These are phyloP conservation scores for Pythium biforme DNA, from an alignment of 352 stramenopile genomes.

Conservation along the genomic window DNA sequence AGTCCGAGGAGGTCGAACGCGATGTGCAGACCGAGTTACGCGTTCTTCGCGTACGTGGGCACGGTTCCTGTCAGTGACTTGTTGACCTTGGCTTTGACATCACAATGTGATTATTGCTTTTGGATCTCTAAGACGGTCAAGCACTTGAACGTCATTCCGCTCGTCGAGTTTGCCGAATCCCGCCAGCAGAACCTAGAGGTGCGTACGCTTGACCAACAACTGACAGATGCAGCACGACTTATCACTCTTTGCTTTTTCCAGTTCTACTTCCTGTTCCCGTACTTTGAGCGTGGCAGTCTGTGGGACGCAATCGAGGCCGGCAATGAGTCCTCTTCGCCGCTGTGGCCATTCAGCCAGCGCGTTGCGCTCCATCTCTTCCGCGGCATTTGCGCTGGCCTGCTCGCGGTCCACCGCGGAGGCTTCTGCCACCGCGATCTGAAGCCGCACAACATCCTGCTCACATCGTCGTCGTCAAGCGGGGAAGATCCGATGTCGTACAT, in stretches of 20 bases:
- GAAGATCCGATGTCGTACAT: conserved; percentile 75
- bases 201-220: background rate
- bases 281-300: conserved; percentile 80
- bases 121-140: conserved; percentile 53
- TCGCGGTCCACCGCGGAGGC: conserved; percentile 69
- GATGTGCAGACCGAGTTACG: conserved; percentile 78
- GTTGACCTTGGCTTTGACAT: too few relatives aligned
- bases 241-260: conserved; percentile 13
- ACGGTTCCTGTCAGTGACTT: too few relatives aligned
- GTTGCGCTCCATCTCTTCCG: conserved; percentile 80
- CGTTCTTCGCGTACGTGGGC: conserved; percentile 57
- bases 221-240: too few relatives aligned
- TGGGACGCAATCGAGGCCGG: conserved; percentile 73
- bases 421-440: conserved; percentile 88
- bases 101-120: background rate
- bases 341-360: conserved; percentile 86
- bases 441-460: conserved; percentile 82
- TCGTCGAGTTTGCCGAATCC: conserved; percentile 76
- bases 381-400: conserved; percentile 76
- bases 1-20: conserved; percentile 76
- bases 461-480: conserved; percentile 54
- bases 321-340: conserved; percentile 59
- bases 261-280: conserved; percentile 86
- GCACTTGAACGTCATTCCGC: conserved; percentile 76
- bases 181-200: conserved; percentile 73